These are phyloP conservation scores for Metahyphopichia silvanorum DNA, from an alignment of 805 yeast genomes.

Conservation along the genomic window DNA sequence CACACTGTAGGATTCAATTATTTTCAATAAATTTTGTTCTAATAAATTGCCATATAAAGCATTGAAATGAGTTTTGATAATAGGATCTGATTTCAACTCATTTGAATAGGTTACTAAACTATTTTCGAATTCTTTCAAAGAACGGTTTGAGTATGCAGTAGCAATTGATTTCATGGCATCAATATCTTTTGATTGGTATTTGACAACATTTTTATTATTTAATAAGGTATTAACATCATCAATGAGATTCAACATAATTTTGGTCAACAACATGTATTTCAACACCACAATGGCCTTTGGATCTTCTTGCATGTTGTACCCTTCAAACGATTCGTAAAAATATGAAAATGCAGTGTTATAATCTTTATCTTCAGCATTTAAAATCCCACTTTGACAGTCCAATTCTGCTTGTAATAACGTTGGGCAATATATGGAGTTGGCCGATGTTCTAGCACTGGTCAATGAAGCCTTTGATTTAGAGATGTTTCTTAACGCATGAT, in stretches of 20 bases:
- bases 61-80: slow-evolving; percentile 87
- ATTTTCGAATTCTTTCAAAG: slow-evolving; percentile 86
- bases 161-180: slow-evolving; percentile 97
- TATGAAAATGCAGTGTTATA: slow-evolving; percentile 94
- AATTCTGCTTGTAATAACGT: slow-evolving; percentile 91
- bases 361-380: slow-evolving; percentile 96
- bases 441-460: slow-evolving; percentile 94
- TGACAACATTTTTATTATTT: slow-evolving; percentile 61
- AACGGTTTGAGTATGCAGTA: slow-evolving; percentile 82
- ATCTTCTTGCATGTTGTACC: slow-evolving; percentile 69
- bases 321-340: slow-evolving; percentile 93
- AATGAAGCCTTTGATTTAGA: slow-evolving; percentile 90
- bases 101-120: slow-evolving; percentile 65
- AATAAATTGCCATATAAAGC: slow-evolving; percentile 89
- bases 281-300: slow-evolving; percentile 65
- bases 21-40: slow-evolving; percentile 89
- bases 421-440: slow-evolving; percentile 95
- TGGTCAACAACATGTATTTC: slow-evolving; percentile 89
- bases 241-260: slow-evolving; percentile 85
- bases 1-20: slow-evolving; percentile 92
- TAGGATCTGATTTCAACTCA: slow-evolving; percentile 81
- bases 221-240: slow-evolving; percentile 83
- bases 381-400: slow-evolving; percentile 91
- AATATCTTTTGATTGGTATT: slow-evolving; percentile 78
- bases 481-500: slow-evolving; percentile 85